Evolutionary conservation across 225 moss, liverwort and hornwort genomes (phyloP).

Genomic region (Sphagnum tenellum): DNA sequence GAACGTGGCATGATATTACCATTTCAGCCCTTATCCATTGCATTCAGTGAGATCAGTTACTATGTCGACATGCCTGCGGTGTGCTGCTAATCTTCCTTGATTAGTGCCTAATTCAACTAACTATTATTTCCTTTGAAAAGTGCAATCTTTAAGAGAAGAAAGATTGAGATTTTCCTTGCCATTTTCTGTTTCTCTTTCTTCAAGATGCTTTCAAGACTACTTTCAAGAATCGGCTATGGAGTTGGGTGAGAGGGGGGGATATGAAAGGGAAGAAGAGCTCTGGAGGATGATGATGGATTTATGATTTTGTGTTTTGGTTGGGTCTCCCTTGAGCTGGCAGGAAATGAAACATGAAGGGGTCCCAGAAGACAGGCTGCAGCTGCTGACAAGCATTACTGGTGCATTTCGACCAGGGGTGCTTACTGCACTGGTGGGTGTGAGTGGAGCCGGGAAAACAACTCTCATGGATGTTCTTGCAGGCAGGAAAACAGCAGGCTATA

Average conservation of each 20-base stretch:
- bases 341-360: conserved; percentile 51
- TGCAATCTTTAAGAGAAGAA: too few relatives aligned
- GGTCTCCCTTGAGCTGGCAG: conserved; percentile 8
- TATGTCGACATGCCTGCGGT: conserved; percentile 71
- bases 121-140: too few relatives aligned
- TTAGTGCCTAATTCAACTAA: too few relatives aligned
- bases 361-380: conserved; percentile 33
- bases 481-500: conserved; percentile 75
- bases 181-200: too few relatives aligned
- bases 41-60: conserved; percentile 63
- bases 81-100: neutral
- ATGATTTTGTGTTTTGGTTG: too few relatives aligned
- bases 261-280: too few relatives aligned
- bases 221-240: too few relatives aligned
- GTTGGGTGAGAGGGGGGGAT: too few relatives aligned
- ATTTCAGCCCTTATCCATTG: conserved; percentile 55
- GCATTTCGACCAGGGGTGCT: conserved; percentile 60
- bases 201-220: too few relatives aligned
- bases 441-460: conserved; percentile 78
- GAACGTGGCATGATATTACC: conserved; percentile 67
- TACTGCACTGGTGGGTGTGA: conserved; percentile 55
- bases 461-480: conserved; percentile 91
- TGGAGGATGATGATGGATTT: too few relatives aligned
- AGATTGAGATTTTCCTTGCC: too few relatives aligned
- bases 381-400: conserved; percentile 46